Percentiles rank a stretch among this genome's conserved stretches.
Conservation (phyloP, 2,329 filamentous ascomycete species). For the Mollisia scopiformis region DNA sequence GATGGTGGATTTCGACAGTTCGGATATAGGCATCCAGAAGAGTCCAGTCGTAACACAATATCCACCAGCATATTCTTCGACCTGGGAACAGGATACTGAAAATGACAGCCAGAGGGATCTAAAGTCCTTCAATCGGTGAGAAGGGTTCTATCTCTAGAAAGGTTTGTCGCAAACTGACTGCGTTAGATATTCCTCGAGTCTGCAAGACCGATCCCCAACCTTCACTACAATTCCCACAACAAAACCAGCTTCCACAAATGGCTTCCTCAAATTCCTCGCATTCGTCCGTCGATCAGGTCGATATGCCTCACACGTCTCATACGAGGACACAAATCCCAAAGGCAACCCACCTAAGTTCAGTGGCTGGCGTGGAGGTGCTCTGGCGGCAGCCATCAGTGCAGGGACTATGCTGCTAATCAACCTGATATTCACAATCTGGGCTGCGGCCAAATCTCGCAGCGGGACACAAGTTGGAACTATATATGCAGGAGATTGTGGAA, state of each 20-base stretch:
- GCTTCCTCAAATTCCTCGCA: constrained; percentile 13
- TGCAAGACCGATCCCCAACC: not conserved
- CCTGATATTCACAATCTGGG: constrained; percentile 25
- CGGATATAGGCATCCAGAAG: constrained; percentile 8
- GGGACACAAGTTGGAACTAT: constrained; percentile 16
- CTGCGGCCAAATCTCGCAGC: constrained; percentile 13
- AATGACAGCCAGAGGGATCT: not conserved
- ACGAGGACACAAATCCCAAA: constrained; percentile 9
- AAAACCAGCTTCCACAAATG: constrained; percentile 8
- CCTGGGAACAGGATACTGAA: constrained; percentile 7
- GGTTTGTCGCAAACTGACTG: not conserved
- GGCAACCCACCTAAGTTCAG: constrained; percentile 3
- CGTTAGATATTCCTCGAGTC: constrained; percentile 1
- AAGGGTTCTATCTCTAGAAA: too few relatives aligned
- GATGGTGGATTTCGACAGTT: constrained; percentile 7
- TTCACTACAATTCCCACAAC: not conserved
- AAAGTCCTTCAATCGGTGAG: constrained; percentile 5
- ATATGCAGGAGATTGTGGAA: constrained; percentile 21
- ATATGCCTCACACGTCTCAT: constrained; percentile 22
- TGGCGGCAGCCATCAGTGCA: constrained; percentile 13
- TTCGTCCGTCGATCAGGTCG: constrained; percentile 22
- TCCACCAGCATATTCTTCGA: constrained; percentile 7
- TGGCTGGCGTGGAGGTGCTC: constrained; percentile 22
- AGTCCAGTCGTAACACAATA: not conserved
- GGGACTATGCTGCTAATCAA: constrained; percentile 20